Evolutionary conservation across 202 grass and related monocot genomes (phyloP), one percentile per base, ranked within the genome.

Genomic region (Carex sylvatica): DNA sequence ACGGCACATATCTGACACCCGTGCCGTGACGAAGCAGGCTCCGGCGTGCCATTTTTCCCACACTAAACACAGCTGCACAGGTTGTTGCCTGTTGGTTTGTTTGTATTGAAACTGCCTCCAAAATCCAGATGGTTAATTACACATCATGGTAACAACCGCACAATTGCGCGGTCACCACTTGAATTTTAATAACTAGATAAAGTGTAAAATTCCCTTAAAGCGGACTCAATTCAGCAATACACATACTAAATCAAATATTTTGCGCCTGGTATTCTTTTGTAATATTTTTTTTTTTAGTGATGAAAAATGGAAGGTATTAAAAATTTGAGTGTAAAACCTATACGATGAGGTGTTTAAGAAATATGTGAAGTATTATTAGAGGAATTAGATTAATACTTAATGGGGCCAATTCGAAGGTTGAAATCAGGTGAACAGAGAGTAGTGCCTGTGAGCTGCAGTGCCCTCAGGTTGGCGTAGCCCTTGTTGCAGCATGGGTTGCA

Each of bases 101-200:
- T 38, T 38, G 36, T 38, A 38, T 5, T 38, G 36, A 38, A 38
- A 38, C 36, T 38, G 36, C 36, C 5, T 38, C 36, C 36, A 38
- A 38, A 38, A 38, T 38, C 5, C 36, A 38, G 36, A 38, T 38
- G 36, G 6, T 38, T 38, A 38, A 38, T 38, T 38, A 38, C 36
- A 38, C 36, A 38, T 38, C 36, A 38, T 5, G 36, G 36, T 38
- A 38, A 38, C 36, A 38, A 5, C 36, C 5, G 36, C 5, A 38
- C 87, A 87, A 85, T 86, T 84, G 74, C 30, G 6, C 40, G 6
- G 40, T 55, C 30, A 67, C 24, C 7, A 72, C 82, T 85, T 55
- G 3, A 46, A 22, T 44, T 38, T 70, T 70, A 10, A 65, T 65
- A 11, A 65, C 9, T 5, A 14, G 4, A 30, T 3, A 22, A 2